Evolutionary conservation across 106 monocot genomes (phyloP), one percentile per base, ranked within the genome.

Genomic region (Phalaenopsis equestris): DNA sequence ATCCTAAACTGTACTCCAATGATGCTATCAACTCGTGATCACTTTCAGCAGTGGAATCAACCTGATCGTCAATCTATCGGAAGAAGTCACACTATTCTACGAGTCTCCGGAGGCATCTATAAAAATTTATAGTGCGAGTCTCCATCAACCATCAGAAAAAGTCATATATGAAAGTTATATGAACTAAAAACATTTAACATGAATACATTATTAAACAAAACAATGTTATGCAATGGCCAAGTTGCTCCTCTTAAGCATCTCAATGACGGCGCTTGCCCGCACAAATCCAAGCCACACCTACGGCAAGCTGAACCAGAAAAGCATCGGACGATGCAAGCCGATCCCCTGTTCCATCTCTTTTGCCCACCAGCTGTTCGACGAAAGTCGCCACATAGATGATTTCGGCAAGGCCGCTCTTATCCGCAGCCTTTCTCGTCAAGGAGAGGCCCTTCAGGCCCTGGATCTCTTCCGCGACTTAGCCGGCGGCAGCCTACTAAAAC

Each of bases 401-500:
- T 21, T 79, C 19, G 46, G 76, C 7, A 36, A 52, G 55, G 55
- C 78, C 18, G 2, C 70, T 49, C 76, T 67, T 8, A 84, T 88
- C 78, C 85, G 74, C 43, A 47, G 39, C 21, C 68, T 15, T 72
- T 61, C 81, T 18, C 81, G 84, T 39, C 70, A 82, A 9, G 86
- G 72, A 16, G 70, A 72, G 17, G 77, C 79, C 2, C 43, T 36
- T 23, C 84, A 82, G 45, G 79, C 89, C 19, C 82, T 89, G 15
- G 47, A 56, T 52, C 82, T 82, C 23, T 86, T 89, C 55, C 89
- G 86, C 15, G 79, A 81, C 24, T 15, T 86, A 52, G 70, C 78
- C 7, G 12, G 9, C 38, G 8, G 16, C 65, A 19, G 39, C 77
- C 81, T 23, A 12, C 39, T 39, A 57, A 41, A 81, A 18, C 80